Evolutionary conservation across 2,329 filamentous ascomycete genomes (phyloP).

Genomic region (Plenodomus biglobosus): DNA sequence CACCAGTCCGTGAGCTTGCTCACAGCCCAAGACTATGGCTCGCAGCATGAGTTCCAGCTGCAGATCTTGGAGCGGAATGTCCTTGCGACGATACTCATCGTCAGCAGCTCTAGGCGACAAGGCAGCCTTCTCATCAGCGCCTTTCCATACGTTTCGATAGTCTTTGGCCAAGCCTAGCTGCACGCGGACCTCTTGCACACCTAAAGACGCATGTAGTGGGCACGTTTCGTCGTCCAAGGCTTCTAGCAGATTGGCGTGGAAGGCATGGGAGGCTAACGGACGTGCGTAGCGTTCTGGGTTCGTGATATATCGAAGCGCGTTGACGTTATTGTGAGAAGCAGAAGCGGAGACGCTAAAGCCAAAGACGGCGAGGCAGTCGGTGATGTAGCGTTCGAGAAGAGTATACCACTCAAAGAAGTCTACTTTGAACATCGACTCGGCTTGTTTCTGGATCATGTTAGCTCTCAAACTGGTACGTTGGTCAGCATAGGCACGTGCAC

Average conservation of each 20-base stretch:
- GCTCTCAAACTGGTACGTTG: not conserved
- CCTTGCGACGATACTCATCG: constrained; percentile 26
- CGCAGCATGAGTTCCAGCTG: constrained; percentile 63
- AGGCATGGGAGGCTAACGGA: constrained; percentile 52
- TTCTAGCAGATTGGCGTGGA: constrained; percentile 69
- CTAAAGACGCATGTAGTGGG: constrained; percentile 60
- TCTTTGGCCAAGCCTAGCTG: constrained; percentile 68
- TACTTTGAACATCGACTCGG: constrained; percentile 68
- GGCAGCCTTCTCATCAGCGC: constrained; percentile 54
- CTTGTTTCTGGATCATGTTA: constrained; percentile 28
- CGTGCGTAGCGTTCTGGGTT: constrained; percentile 30
- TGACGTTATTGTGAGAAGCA: constrained; percentile 22
- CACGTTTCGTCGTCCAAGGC: constrained; percentile 60
- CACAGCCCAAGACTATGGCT: constrained; percentile 61
- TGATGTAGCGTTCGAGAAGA: constrained; percentile 69
- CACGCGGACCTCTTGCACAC: constrained; percentile 56
- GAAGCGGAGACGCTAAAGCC: constrained; percentile 54
- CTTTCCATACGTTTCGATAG: constrained; percentile 72
- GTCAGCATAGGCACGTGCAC: constrained; percentile 15
- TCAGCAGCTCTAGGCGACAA: constrained; percentile 10
- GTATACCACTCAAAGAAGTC: constrained; percentile 79
- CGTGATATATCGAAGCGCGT: constrained; percentile 37
- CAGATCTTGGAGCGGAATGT: constrained; percentile 58
- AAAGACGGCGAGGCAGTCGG: constrained; percentile 66
- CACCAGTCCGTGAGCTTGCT: constrained; percentile 55